These are phyloP conservation scores for Colletotrichum phormii DNA, from an alignment of 2,329 filamentous ascomycete species.

Conservation along the genomic window DNA sequence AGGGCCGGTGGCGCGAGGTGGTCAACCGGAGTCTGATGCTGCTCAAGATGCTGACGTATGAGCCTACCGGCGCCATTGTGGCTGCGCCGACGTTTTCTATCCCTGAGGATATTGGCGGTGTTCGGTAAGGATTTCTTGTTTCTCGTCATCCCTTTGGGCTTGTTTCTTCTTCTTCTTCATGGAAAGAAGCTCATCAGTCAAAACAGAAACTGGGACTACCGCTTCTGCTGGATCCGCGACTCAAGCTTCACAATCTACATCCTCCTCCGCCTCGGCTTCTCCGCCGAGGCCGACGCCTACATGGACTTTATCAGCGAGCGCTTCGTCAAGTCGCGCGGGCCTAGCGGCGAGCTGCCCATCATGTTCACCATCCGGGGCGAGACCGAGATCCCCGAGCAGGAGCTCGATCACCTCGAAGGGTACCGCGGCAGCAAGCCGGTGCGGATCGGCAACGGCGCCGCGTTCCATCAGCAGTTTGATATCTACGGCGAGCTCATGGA, in stretches of 20 bases:
- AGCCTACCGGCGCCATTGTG: conserved; percentile 82
- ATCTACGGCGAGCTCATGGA: conserved; percentile 86
- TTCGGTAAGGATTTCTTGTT: conserved; percentile 49
- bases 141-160: background rate
- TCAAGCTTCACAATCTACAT: conserved; percentile 84
- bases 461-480: conserved; percentile 81
- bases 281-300: conserved; percentile 80
- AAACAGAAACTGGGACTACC: conserved; percentile 75
- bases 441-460: conserved; percentile 81
- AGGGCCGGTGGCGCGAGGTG: conserved; percentile 78
- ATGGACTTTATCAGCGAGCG: conserved; percentile 83
- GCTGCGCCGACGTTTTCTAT: conserved; percentile 83
- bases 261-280: conserved; percentile 80
- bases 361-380: conserved; percentile 85
- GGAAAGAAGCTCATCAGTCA: background rate
- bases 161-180: background rate
- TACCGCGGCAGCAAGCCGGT: conserved; percentile 79
- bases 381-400: conserved; percentile 78
- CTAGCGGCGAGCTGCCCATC: conserved; percentile 76
- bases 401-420: conserved; percentile 77
- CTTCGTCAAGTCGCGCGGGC: conserved; percentile 69
- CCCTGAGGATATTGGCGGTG: conserved; percentile 78
- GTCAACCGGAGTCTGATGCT: conserved; percentile 79
- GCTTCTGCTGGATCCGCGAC: conserved; percentile 84
- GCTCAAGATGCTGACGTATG: conserved; percentile 81